Conservation (phyloP, 2,329 filamentous ascomycete species). For the Fusarium pseudoanthophilum region DNA sequence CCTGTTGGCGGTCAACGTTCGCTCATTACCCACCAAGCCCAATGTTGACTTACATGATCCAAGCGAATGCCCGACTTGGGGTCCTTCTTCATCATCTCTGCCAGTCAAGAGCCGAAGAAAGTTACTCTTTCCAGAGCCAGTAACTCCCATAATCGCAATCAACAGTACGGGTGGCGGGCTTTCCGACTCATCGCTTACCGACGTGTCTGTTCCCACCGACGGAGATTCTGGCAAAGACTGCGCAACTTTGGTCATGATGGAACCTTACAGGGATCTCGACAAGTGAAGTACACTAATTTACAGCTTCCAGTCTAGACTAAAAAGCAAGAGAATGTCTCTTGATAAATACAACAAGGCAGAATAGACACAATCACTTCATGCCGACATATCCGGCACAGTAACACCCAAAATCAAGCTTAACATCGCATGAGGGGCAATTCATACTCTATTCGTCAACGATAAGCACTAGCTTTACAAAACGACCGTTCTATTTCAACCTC, state of each 20-base stretch:
- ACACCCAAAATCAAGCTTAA: background rate
- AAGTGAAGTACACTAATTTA: background rate
- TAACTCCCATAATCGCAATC: background rate
- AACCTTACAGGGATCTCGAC: background rate
- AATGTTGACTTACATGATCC: background rate
- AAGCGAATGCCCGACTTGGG: background rate
- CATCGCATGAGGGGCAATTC: background rate
- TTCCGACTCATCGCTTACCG: background rate
- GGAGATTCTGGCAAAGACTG: background rate
- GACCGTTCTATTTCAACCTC: background rate
- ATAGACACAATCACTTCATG: background rate
- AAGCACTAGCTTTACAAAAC: background rate
- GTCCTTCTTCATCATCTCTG: background rate
- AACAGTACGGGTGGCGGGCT: background rate
- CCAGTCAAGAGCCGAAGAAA: background rate
- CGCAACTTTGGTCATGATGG: background rate
- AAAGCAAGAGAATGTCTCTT: background rate
- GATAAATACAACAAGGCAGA: background rate
- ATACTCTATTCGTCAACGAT: background rate
- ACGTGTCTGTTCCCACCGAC: background rate
- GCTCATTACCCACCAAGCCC: rapidly evolving
- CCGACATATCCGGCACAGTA: background rate
- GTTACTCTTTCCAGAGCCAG: background rate
- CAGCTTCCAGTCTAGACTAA: background rate
- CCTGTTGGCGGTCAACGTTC: background rate